Evolutionary conservation across 2,329 filamentous ascomycete genomes (phyloP).

Genomic region (Aureobasidium melanogenum): DNA sequence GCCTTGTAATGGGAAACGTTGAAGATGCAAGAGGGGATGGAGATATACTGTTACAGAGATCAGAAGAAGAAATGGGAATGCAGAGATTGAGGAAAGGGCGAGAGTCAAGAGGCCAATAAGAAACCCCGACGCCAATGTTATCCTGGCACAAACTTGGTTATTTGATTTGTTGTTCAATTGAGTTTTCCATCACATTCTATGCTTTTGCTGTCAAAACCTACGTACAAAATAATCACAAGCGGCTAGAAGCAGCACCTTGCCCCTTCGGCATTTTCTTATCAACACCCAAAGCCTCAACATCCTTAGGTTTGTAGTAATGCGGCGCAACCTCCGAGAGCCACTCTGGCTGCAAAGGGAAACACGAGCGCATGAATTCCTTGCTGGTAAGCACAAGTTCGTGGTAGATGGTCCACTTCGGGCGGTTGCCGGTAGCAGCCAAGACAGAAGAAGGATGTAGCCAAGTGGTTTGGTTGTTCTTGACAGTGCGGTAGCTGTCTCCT

Average conservation of each 20-base stretch:
- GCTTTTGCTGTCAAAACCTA: not conserved
- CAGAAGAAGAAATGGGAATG: too few relatives aligned
- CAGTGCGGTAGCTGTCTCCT: constrained; percentile 80
- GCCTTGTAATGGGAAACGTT: not conserved
- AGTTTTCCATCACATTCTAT: not conserved
- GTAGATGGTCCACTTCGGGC: constrained; percentile 83
- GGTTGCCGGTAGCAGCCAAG: constrained; percentile 54
- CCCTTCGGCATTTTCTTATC: constrained; percentile 67
- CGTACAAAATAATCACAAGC: not conserved
- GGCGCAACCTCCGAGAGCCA: constrained; percentile 88
- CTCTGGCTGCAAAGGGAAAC: constrained; percentile 72
- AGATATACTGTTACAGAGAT: not conserved
- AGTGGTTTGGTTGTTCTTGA: constrained; percentile 82
- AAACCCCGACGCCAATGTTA: too few relatives aligned
- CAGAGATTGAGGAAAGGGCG: too few relatives aligned
- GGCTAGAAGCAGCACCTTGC: constrained; percentile 31
- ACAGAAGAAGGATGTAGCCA: constrained; percentile 87
- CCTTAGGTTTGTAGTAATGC: constrained; percentile 89
- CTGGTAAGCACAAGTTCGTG: constrained; percentile 73
- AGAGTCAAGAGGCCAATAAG: too few relatives aligned
- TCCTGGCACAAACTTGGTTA: too few relatives aligned
- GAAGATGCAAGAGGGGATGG: not conserved
- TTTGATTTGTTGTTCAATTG: too few relatives aligned
- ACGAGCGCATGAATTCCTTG: constrained; percentile 88
- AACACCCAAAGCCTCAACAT: constrained; percentile 68